Conservation (phyloP, 2,329 filamentous ascomycete genomes). For the Neodidymelliopsis sp. region DNA sequence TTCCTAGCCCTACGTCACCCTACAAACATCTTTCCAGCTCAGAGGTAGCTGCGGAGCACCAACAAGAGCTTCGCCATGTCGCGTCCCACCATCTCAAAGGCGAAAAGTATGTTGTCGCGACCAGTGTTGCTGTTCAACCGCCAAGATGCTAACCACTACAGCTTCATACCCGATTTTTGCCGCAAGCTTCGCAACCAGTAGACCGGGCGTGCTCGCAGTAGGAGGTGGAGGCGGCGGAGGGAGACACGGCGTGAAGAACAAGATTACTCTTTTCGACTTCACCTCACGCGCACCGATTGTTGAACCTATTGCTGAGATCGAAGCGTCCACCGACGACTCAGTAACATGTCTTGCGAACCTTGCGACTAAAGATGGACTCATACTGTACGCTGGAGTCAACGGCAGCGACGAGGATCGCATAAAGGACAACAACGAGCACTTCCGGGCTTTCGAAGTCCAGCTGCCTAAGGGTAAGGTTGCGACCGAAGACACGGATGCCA, state of each 20-base stretch:
- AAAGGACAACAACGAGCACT: constrained; percentile 82
- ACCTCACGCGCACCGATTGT: constrained; percentile 68
- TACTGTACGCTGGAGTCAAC: constrained; percentile 74
- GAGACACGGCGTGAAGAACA: constrained; percentile 71
- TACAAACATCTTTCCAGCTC: constrained; percentile 1
- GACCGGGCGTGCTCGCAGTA: constrained; percentile 74
- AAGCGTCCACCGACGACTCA: constrained; percentile 87
- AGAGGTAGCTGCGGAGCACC: constrained; percentile 19
- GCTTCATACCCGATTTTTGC: constrained; percentile 79
- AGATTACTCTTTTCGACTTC: constrained; percentile 77
- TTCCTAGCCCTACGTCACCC: constrained; percentile 12
- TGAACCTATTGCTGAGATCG: constrained; percentile 71
- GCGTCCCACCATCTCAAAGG: constrained; percentile 42
- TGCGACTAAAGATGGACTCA: constrained; percentile 62
- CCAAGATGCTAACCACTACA: constrained; percentile 12
- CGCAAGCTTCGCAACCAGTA: constrained; percentile 83
- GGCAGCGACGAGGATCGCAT: constrained; percentile 75
- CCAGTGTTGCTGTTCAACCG: neutral
- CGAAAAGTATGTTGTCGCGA: constrained; percentile 26
- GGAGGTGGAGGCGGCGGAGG: constrained; percentile 89
- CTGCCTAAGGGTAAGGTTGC: constrained; percentile 57
- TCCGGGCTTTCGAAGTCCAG: constrained; percentile 75
- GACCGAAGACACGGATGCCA: constrained; percentile 44
- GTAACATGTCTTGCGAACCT: constrained; percentile 82
- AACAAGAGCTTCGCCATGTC: constrained; percentile 31